Percentiles rank a stretch among this genome's conserved stretches.
Evolutionary conservation across 345 rosid species (phyloP).

Genomic region (Cardamine resedifolia): DNA sequence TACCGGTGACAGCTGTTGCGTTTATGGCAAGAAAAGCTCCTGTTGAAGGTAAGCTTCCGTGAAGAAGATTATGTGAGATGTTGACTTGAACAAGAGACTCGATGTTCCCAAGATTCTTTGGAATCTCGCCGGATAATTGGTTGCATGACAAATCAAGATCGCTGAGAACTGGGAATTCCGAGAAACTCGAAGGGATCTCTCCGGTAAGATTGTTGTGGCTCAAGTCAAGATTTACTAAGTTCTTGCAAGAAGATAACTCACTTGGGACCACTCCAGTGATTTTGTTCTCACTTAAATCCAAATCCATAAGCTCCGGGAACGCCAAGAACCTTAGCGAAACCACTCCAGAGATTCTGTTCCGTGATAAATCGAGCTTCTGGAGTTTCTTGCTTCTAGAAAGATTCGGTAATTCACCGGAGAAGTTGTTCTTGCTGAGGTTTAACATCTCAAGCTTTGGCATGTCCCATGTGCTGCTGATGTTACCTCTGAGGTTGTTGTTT

Average conservation of each 20-base stretch:
- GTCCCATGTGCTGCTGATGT: constrained; percentile 56
- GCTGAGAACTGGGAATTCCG: constrained; percentile 62
- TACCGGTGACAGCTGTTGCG: constrained; percentile 63
- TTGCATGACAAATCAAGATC: constrained; percentile 78
- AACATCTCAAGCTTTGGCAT: constrained; percentile 82
- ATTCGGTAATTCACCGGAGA: constrained; percentile 57
- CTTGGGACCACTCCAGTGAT: constrained; percentile 65
- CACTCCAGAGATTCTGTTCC: constrained; percentile 57
- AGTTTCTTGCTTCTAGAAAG: constrained; percentile 58
- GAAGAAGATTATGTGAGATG: constrained; percentile 61
- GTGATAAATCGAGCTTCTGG: constrained; percentile 65
- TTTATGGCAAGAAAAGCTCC: constrained; percentile 84
- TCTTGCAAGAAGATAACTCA: constrained; percentile 64
- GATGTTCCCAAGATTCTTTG: constrained; percentile 46
- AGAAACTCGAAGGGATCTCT: constrained; percentile 52
- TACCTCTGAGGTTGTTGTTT: constrained; percentile 60
- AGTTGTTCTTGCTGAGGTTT: constrained; percentile 59
- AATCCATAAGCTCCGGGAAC: constrained; percentile 55
- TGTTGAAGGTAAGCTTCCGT: constrained; percentile 64
- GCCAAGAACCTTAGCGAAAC: constrained; percentile 49
- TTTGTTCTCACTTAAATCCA: constrained; percentile 57
- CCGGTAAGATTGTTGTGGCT: constrained; percentile 69
- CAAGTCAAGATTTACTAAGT: constrained; percentile 75
- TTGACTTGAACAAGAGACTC: constrained; percentile 65
- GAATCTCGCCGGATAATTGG: constrained; percentile 62